Evolutionary conservation across 2,329 filamentous ascomycete species (phyloP).

Genomic region (Exophiala mesophila): DNA sequence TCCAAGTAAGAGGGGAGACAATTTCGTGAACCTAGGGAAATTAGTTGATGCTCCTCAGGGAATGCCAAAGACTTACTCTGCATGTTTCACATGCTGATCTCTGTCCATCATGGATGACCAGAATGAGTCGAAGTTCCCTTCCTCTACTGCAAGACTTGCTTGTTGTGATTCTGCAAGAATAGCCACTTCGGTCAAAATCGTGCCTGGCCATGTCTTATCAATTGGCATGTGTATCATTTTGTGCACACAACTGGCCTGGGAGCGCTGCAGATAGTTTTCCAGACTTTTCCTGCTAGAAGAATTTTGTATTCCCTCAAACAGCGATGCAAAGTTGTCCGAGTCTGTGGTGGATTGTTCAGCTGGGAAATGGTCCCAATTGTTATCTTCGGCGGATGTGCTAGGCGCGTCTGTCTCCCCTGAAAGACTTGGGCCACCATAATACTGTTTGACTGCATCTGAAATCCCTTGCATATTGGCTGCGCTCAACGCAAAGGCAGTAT

Average conservation of each 20-base stretch:
- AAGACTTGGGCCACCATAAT: constrained; percentile 35
- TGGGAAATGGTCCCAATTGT: constrained; percentile 9
- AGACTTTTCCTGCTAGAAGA: constrained; percentile 11
- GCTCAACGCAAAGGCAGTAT: constrained; percentile 49
- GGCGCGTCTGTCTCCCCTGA: background rate
- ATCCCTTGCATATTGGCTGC: constrained; percentile 79
- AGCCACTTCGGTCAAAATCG: constrained; percentile 13
- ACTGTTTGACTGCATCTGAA: constrained; percentile 62
- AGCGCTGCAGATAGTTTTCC: constrained; percentile 8
- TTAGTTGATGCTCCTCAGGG: background rate
- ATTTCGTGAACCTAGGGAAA: constrained; percentile 49
- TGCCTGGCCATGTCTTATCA: constrained; percentile 1
- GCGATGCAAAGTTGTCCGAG: constrained; percentile 1
- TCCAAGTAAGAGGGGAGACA: constrained; percentile 74
- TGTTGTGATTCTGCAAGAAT: constrained; percentile 19
- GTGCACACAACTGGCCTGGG: background rate
- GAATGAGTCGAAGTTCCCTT: constrained; percentile 10
- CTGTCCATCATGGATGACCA: constrained; percentile 11
- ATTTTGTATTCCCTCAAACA: constrained; percentile 12
- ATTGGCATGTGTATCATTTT: background rate
- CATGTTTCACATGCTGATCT: constrained; percentile 11
- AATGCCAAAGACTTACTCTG: constrained; percentile 11
- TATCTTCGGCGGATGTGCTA: background rate
- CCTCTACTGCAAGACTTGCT: constrained; percentile 8
- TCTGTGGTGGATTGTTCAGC: background rate